Base-by-base conservation (phyloP, 345 rosid species). In the Camelina neglecta region DNA sequence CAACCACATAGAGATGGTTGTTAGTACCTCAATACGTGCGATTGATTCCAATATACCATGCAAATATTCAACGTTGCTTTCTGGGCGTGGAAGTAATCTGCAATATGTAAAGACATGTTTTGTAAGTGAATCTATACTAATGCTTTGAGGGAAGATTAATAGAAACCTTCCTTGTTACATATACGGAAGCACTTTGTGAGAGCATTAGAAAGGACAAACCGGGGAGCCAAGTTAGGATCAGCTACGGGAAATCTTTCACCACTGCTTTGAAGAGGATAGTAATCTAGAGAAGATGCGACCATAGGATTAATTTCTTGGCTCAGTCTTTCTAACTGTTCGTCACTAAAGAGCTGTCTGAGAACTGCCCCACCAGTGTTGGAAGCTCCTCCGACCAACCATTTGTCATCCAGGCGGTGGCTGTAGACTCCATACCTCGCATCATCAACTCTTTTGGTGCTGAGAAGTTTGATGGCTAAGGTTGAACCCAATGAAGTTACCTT, bases 331-430 rank as follows among this genome's bases (percentile, higher is more conserved):
- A 94, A 59, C 56, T 89, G 90, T 67, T 90, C 86, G 39, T 94
- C 97, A 5, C 86, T 87, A 64, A 94, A 94, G 21, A 87, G 75
- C 74, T 89, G 86, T 71, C 92, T 85, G 51, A 94, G 95, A 77
- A 92, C 92, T 18, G 92, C 97, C 74, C 98, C 98, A 2, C 98
- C 98, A 49, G 97, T 94, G 70, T 94, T 94, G 67, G 98, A 94
- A 77, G 98, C 98, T 75, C 97, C 96, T 73, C 97, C 98, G 11
- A 94, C 98, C 39, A 94, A 95, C 98, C 98, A 94, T 67, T 87
- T 92, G 76, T 94, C 92, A 61, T 92, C 95, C 18, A 94, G 90
- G 26, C 98, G 95, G 67, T 94, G 98, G 72, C 98, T 92, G 64
- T 92, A 94, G 64, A 94, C 97, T 42, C 98, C 98, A 69, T 79